Evolutionary conservation across 1,139 yeast species (phyloP).

Genomic region (Suhomyces coccinellae): DNA sequence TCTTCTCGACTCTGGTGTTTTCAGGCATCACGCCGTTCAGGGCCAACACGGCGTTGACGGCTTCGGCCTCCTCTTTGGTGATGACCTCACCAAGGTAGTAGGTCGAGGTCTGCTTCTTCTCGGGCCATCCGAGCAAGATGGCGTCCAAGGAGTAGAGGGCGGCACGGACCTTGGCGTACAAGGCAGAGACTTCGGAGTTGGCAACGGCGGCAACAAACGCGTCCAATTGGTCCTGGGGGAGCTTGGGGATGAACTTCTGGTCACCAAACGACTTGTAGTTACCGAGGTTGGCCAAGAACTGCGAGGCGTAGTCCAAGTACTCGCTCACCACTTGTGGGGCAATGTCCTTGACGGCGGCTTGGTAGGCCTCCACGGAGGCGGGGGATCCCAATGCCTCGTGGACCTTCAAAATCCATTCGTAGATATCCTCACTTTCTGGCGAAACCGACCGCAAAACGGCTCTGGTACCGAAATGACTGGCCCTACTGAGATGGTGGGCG

Average conservation of each 20-base stretch:
- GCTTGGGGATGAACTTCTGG: slow-evolving; percentile 73
- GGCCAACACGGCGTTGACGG: slow-evolving; percentile 64
- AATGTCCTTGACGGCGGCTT: slow-evolving; percentile 22
- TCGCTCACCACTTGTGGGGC: slow-evolving; percentile 30
- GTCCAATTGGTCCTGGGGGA: slow-evolving; percentile 50
- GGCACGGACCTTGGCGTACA: slow-evolving; percentile 47
- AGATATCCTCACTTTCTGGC: slow-evolving; percentile 74
- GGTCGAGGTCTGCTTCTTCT: slow-evolving; percentile 69
- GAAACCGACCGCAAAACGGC: slow-evolving; percentile 82
- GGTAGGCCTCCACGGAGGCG: slow-evolving; percentile 42
- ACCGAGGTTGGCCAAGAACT: slow-evolving; percentile 77
- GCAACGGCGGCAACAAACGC: slow-evolving; percentile 44
- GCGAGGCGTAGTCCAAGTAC: slow-evolving; percentile 78
- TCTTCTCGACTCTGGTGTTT: slow-evolving; percentile 70
- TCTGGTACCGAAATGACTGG: slow-evolving; percentile 80
- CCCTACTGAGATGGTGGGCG: slow-evolving; percentile 81
- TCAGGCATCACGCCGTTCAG: slow-evolving; percentile 72
- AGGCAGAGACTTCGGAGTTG: slow-evolving; percentile 32
- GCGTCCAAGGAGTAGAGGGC: slow-evolving; percentile 54
- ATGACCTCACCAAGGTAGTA: slow-evolving; percentile 55
- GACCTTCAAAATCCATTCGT: slow-evolving; percentile 61
- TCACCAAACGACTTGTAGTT: slow-evolving; percentile 91
- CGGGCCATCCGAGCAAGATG: slow-evolving; percentile 72
- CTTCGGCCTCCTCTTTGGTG: slow-evolving; percentile 62
- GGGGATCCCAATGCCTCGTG: slow-evolving; percentile 56